Base-by-base conservation (phyloP, 768 basidiomycete species). In the Tylopilus balloui region DNA sequence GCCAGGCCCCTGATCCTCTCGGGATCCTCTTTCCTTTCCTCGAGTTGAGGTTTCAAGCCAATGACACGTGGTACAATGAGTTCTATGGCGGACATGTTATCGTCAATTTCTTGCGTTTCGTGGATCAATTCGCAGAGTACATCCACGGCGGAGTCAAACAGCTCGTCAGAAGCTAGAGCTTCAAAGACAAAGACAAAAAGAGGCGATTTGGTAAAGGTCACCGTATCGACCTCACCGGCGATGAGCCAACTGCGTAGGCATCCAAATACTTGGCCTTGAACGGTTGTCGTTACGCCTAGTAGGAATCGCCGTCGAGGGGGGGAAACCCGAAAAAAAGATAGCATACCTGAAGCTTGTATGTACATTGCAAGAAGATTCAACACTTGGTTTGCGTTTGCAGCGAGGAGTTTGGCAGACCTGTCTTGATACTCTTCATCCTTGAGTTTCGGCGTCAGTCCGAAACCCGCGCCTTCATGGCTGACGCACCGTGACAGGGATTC, bases 91-190 rank as follows among this genome's bases (percentile, higher is more conserved):
- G 79, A 69, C 82, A 94, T 89, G 62, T 92, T 93, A 25, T 97
- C 95, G 52, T 95, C 88, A 25, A 96, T 78, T 68, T 99, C 96
- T 69, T 97, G 94, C 0, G 96, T 98, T 67, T 99, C 96, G 68
- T 98, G 96, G 46, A 98, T 92, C 59, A 97, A 71, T 64, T 96
- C 92, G 67, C 91, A 94, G 50, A 98, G 77, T 29, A 90, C 85
- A 51, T 96, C 88, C 32, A 94, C 91, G 2, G 92, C 94, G 7
- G 85, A 68, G 59, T 99, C 96, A 64, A 98, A 98, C n/a, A 98
- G 77, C 37, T 83, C 79, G 15, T 94, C 89, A 3, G 84, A 85
- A 4, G 75, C 75, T 25, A 98, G 77, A 4, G 94, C 91, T 44
- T 88, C 82, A 63, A 98, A 98, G 20, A 86, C 76, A 63, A 80